Evolutionary conservation across 106 monocot genomes (phyloP), one percentile per base, ranked within the genome.

Genomic region (Amphibolis antarctica): DNA sequence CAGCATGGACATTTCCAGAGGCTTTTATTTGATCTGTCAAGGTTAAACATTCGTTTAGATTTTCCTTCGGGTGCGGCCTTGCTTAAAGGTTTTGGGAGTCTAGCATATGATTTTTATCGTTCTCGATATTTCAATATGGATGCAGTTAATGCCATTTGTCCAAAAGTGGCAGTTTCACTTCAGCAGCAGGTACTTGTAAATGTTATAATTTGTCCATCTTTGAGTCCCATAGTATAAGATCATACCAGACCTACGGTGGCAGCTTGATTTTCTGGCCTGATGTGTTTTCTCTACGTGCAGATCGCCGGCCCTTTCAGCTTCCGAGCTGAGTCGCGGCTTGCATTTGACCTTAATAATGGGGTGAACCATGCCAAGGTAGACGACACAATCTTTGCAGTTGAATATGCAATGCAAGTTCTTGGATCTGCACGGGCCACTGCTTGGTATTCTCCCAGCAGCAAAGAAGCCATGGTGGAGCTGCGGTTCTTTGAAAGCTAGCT

Each of bases 1-100:
- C 96, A 96, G 61, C 66, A 78, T 72, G 96, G 96, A 64, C 84
- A 86, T 67, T 96, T 96, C 59, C 96, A 90, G 66, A 79, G 86
- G 59, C 71, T 80, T 46, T 80, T 90, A 62, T 67, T 90, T 61
- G 96, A 96, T 74, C 77, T 96, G 26, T 84, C 89, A 10, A 77
- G 86, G 73, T 52, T 89, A 24, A 82, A 78, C 49, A 80, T 80
- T n/a, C 77, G 79, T 30, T 24, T 84, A 48, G 86, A 90, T 66
- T 65, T 86, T 59, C 80, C 79, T 64, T 96, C 96, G 1, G 89
- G 77, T 53, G 71, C 84, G 27, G 30, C 60, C 44, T 82, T 84
- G 63, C 49, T 82, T 48, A 60, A 12, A 63, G 96, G 86, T 44
- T 74, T 73, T 61, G 48, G 63, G 57, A 61, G 46, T 62, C 42